Base-by-base conservation (phyloP, 2,329 filamentous ascomycete genomes). In the Cercospora janseana region DNA sequence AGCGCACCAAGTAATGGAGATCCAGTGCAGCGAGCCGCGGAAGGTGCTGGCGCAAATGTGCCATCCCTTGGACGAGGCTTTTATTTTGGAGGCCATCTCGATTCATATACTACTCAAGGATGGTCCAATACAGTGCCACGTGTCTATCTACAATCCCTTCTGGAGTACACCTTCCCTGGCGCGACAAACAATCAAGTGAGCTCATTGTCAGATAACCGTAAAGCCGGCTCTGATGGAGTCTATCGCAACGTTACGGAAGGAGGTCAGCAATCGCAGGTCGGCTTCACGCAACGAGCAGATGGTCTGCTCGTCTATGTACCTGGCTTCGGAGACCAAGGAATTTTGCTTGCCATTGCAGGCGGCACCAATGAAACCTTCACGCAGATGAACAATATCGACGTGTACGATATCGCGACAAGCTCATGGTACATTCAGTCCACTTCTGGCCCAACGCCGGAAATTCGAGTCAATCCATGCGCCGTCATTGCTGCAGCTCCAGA, bases 61-160 rank as follows among this genome's bases (percentile, higher is more conserved):
- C 80, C 85, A 0, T 80, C 83, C 46, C 70, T 89, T 0, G 86
- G 86, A 0, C 70, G 85, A 38, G 87, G 84, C 24, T 91, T 82
- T 75, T 91, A 88, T 66, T 91, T 91, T 68, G 87, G 86, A 20
- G 87, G 87, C 0, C 87, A 90, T 66, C 71, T 87, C 4, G 86
- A 91, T 64, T 75, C 72, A 20, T 78, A 79, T 52, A 82, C 79
- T 0, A 82, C 79, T 2, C 66, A 75, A 56, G 85, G 82, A 9
- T 90, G 87, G 87, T 82, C 82, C n/a, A 78, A 79, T 43, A 76
- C 80, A 46, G 74, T 81, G 16, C 69, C 73, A 0, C 75, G 86
- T 4, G 73, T 88, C 1, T 91, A 90, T 63, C 70, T 91, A 34
- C 88, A 84, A 69, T 87, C 83, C 37, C 70, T 91, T 23, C 71